Base-by-base conservation (phyloP, 1,284 basidiomycete species). In the Gastroboletus turbinatus region DNA sequence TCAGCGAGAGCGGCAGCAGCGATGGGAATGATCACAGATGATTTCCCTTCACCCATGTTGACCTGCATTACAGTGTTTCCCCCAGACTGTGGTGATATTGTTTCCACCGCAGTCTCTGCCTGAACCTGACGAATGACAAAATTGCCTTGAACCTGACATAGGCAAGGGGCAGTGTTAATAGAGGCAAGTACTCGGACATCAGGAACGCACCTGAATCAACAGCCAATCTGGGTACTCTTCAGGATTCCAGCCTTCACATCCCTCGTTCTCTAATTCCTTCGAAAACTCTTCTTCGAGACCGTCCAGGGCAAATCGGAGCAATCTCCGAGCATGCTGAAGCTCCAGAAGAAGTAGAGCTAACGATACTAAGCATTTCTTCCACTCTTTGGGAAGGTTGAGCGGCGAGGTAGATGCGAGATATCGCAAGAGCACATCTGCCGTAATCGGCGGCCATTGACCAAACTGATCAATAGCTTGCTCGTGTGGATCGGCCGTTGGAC, bases 321-420 rank as follows among this genome's bases (percentile, higher is more conserved):
- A n/a, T 36, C 35, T 36, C 17, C 35, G 17, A 27, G 25, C 25
- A 27, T 5, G 25, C 25, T 27, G 25, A 27, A 27, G 5, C 25
- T 27, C 25, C 25, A 6, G 7, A 6, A 27, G 25, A 4, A 27
- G 25, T 27, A 27, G 25, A 27, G 25, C 25, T 27, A 27, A 61
- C 0, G 32, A 27, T 0, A 58, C 57, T 2, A 78, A 43, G n/a
- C 46, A 56, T 1, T 50, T 14, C 30, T 53, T 53, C 77, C 76
- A 78, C 0, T 17, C 3, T 8, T 16, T 11, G 0, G 60, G 30
- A 4, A 64, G 42, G 3, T 11, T 6, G 14, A 32, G 27, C 0
- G 23, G 29, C 2, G 52, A 57, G 2, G 55, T 51, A 40, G 63
- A 64, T 7, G 66, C 21, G 5, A 72, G 59, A 19, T 46, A 58